Base-by-base conservation (phyloP, 1,139 yeast species). In the Saccharomyces hybrid region DNA sequence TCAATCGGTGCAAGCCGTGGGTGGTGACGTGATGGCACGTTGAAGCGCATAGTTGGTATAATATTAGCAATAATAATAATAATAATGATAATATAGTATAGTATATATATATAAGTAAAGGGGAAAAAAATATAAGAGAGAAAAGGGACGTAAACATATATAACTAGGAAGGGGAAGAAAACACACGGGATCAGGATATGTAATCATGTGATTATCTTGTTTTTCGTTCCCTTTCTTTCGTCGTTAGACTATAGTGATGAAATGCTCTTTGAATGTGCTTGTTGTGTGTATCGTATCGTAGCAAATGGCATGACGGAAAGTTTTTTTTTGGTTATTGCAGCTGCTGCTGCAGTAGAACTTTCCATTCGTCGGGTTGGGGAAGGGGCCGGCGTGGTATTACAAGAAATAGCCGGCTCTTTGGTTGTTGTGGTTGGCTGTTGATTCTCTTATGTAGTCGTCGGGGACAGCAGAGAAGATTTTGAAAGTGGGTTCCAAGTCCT, bases 381-480 rank as follows among this genome's bases (percentile, higher is more conserved):
- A 19, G 31, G 32, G 46, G 6, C n/a, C 16, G 27, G 26, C 29
- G n/a, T 27, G 7, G 31, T 32, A 38, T 58, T 55, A 68, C 56
- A 69, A 60, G 63, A 69, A 69, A 58, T 69, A 69, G 16, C 72
- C 72, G 14, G 70, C 71, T 54, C 72, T 62, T 57, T 68, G 70
- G 54, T 64, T 65, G 48, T 59, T 63, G 14, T 29, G 31, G 14
- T 28, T 50, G 23, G 52, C 48, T 2, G 52, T 50, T 60, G 82
- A 78, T 68, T 83, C 88, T 57, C 83, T 79, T 26, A 88, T 85
- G 57, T 67, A 68, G 66, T 95, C 99, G 70, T 90, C 98, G 58
- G 95, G 96, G 52, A 93, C 99, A 13, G 98, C 98, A 66, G 90
- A 86, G 72, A 93, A 93, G 46, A 93, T 93, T 70, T 89, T 88